phyloP scores from a whole-genome alignment of 441 rosid species.

The Pelargonium cotyledonis region DNA sequence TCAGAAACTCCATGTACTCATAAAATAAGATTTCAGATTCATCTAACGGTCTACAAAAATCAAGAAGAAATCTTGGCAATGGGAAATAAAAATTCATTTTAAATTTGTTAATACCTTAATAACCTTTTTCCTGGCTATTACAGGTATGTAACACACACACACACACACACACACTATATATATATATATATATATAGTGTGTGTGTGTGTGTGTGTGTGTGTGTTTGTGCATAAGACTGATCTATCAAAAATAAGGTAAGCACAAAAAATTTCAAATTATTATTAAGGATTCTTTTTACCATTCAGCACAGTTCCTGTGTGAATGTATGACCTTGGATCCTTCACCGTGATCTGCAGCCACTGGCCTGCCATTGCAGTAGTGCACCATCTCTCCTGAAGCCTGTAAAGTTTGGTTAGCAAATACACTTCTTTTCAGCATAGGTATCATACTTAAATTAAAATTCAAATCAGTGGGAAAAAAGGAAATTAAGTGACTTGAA shows the following conservation, averaged over 20 bases:
- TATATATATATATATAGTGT: too few species aligned
- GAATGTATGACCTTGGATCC: conserved; percentile 60
- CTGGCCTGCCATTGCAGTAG: conserved; percentile 58
- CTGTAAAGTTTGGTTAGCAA: conserved; percentile 33
- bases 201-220: too few species aligned
- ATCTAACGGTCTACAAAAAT: background rate
- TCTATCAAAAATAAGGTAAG: background rate
- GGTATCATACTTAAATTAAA: background rate
- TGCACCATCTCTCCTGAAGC: conserved; percentile 79
- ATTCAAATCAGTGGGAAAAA: background rate
- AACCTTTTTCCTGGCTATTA: too few species aligned
- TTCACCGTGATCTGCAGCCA: conserved; percentile 45
- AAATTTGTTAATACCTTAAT: too few species aligned
- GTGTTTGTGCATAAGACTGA: too few species aligned
- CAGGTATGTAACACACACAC: too few species aligned
- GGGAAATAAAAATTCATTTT: too few species aligned
- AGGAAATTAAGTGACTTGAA: conserved; percentile 1
- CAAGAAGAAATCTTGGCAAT: background rate
- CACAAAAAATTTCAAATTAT: too few species aligned
- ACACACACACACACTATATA: too few species aligned
- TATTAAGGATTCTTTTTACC: conserved; percentile 41
- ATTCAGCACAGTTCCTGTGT: conserved; percentile 80
- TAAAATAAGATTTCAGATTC: background rate
- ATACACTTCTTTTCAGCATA: conserved; percentile 3
- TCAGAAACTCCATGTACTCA: background rate